These are phyloP conservation scores for Diphasiastrum complanatum DNA, from an alignment of 83 land plant genomes.

Conservation along the genomic window DNA sequence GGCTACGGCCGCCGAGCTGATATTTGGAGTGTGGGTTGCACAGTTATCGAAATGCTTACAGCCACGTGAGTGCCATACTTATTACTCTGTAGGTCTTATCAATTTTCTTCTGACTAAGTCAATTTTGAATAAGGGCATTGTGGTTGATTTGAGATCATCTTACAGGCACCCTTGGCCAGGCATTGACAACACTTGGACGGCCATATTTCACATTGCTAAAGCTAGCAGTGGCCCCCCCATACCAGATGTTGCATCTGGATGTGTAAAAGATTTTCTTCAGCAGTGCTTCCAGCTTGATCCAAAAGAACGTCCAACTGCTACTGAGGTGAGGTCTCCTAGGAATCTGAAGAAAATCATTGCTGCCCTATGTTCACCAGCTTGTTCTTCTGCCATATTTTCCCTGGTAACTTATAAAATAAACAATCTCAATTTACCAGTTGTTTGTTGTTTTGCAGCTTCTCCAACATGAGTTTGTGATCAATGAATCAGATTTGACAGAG, in stretches of 20 bases:
- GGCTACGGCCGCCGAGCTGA: slow-evolving; percentile 29
- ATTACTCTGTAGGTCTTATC: too few species aligned
- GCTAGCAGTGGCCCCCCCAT: slow-evolving; percentile 42
- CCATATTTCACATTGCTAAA: slow-evolving; percentile 38
- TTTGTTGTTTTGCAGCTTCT: too few species aligned
- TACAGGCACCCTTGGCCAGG: slow-evolving; percentile 40
- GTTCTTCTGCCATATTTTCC: too few species aligned
- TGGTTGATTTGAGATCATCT: background rate
- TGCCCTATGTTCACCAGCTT: too few species aligned
- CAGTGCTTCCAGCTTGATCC: slow-evolving; percentile 29
- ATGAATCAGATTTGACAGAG: too few species aligned
- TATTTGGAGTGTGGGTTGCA: slow-evolving; percentile 45
- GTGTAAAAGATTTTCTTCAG: slow-evolving; percentile 26
- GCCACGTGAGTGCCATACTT: slow-evolving; percentile 20
- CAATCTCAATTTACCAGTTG: too few species aligned
- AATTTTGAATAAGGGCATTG: too few species aligned
- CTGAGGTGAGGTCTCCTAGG: slow-evolving; percentile 34
- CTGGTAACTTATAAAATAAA: too few species aligned
- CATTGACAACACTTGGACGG: slow-evolving; percentile 35
- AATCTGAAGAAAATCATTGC: too few species aligned
- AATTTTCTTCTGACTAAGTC: too few species aligned
- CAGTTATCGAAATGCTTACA: slow-evolving; percentile 38
- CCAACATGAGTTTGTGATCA: too few species aligned
- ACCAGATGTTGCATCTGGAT: slow-evolving; percentile 19
- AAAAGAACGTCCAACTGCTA: slow-evolving; percentile 27